Percentiles rank a stretch among this genome's conserved stretches.
phyloP scores from a whole-genome alignment of 2,329 filamentous ascomycete genomes.

The Epichloe sylvatica region DNA sequence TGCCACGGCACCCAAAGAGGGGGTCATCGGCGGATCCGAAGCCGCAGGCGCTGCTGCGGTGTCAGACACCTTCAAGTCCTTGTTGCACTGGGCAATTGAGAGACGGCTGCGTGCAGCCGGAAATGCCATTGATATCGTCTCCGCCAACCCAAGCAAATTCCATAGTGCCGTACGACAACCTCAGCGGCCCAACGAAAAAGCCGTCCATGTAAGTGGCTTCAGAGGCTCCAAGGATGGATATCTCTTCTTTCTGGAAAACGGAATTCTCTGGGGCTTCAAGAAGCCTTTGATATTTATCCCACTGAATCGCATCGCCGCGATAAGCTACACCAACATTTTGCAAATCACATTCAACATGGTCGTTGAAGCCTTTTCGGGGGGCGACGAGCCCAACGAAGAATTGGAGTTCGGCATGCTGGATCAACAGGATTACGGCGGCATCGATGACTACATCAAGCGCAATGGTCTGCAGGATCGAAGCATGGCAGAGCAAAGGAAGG shows the following conservation, averaged over 20 bases:
- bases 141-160: conserved; percentile 42
- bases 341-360: conserved; percentile 57
- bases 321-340: conserved; percentile 55
- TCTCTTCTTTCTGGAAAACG: conserved; percentile 51
- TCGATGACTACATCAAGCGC: conserved; percentile 48
- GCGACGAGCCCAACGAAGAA: conserved; percentile 39
- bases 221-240: conserved; percentile 55
- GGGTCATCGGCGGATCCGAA: conserved; percentile 38
- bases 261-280: conserved; percentile 58
- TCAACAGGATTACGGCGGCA: conserved; percentile 51
- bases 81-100: conserved; percentile 48
- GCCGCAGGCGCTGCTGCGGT: conserved; percentile 36
- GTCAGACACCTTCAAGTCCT: conserved; percentile 42
- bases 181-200: conserved; percentile 46
- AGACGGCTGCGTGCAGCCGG: conserved; percentile 35
- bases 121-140: conserved; percentile 34
- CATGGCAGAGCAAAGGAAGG: conserved; percentile 54
- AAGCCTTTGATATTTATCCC: conserved; percentile 54
- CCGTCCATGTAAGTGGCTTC: conserved; percentile 52
- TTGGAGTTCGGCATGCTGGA: conserved; percentile 57
- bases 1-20: conserved; percentile 45
- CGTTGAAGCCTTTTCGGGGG: conserved; percentile 41
- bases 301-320: conserved; percentile 42
- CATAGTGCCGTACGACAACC: conserved; percentile 41
- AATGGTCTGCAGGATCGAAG: conserved; percentile 52